Evolutionary conservation across 768 basidiomycete species (phyloP), one percentile per base, ranked within the genome.

Genomic region (Hericium erinaceus): DNA sequence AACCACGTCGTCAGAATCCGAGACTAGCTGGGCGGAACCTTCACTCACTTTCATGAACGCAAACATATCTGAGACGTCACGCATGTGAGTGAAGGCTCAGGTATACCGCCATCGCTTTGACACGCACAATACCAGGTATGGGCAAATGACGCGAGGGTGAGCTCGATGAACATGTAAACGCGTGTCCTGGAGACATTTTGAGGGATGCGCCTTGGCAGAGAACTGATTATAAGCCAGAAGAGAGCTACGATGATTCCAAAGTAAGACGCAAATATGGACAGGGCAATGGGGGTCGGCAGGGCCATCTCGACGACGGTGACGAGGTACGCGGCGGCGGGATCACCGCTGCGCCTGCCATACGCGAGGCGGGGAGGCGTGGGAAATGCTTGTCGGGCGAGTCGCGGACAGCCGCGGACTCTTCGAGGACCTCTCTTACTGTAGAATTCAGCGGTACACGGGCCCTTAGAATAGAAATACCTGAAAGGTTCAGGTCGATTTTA

Each of bases 81-180:
- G 13, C 20, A 15, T 46, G 18, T 39, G 39, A 33, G 18, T 13
- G 49, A 39, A 49, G 49, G 39, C 2, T 16, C 18, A 51, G 28
- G 5, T n/a, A 20, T 16, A 51, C 3, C 38, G 49, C 16, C 3
- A 22, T 10, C 33, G 20, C 16, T 12, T 18, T 3, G 37, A 18
- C 39, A 69, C 78, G 69, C 63, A 80, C 80, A 80, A 56, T 73
- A 76, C 80, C 80, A 81, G 22, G 80, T 80, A 60, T 75, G 70
- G 3, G 64, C 69, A 40, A 76, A 74, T 3, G 77, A 69, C 7
- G 63, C 68, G 11, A 70, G 38, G 3, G 76, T 55, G 28, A 78
- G 64, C 10, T 65, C 66, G 16, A 69, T 57, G 67, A 57, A 2
- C 57, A 62, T 26, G 11, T 46, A 16, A 28, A 15, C 26, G 16